Evolutionary conservation across 2,329 filamentous ascomycete genomes (phyloP), one percentile per base, ranked within the genome.

Genomic region (Arthroderma sp.): DNA sequence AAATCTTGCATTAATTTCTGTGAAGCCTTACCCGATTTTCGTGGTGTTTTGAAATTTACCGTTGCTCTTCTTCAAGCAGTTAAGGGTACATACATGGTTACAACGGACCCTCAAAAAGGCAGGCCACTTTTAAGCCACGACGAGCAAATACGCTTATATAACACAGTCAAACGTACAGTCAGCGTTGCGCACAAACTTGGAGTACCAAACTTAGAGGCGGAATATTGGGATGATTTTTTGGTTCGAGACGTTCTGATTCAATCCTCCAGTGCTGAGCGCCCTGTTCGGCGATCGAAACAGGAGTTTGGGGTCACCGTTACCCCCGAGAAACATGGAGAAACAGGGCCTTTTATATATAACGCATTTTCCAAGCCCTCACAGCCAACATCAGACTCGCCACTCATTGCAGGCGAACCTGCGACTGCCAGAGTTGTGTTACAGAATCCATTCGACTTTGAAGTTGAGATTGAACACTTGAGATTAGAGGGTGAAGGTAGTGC

Each of bases 191-290:
- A 81, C 60, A 84, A 87, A 59, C 73, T 96, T 25, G 90, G 90
- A 0, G 74, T 90, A 28, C 75, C 79, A 4, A 74, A 85, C 57
- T 72, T 91, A 43, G 79, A 83, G 55, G 90, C 89, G 4, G 87
- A 93, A 63, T 98, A 96, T 68, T 98, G 93, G 93, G 93, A 98
- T 69, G 89, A 95, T 66, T 97, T 97, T 64, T 76, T 98, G 7
- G 80, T 98, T 51, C 84, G 93, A 54, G 83, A 83, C 61, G 76
- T 95, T 63, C 81, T 84, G 56, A 75, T 95, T 44, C 81, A 90
- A 54, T 70, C 82, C 38, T 75, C 83, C 8, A 72, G 76, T 43
- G 78, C 79, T 9, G 79, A 81, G 62, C 79, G 79, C 15, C 85
- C 88, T 0, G 79, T 88, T 55, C 78, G 85, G 4, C 87, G 90